Base-by-base conservation (phyloP, 192 early-diverging fungal species). In the Spinellus fusiger region DNA sequence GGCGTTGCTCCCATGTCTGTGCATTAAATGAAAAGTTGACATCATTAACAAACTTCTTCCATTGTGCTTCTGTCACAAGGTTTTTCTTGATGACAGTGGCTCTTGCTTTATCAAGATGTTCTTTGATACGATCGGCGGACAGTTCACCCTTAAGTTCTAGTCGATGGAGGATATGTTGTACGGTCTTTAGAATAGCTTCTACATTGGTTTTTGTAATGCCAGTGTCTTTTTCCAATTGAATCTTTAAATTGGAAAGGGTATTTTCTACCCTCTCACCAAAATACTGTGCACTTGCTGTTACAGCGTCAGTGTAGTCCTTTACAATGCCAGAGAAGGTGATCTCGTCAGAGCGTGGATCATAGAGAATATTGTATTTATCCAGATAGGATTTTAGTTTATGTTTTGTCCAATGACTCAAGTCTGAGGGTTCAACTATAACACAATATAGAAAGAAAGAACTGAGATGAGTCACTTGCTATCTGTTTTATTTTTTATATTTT, bases 11-110 rank as follows among this genome's bases (percentile, higher is more conserved):
- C 59, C 59, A 61, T 27, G 31, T 51, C 31, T 46, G 49, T 13
- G 26, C n/a, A 28, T 61, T 29, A 31, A 34, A 51, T 3, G 15
- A 12, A 10, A 22, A 33, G 7, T n/a, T 26, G 6, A 61, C 13
- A 33, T 27, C 25, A 26, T 5, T 16, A 22, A 27, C 29, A 16
- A 44, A 46, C 10, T 13, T 6, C 5, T 61, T 44, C 59, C 59
- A 61, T 50, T 61, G 29, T 3, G 20, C 12, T 35, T 61, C 59
- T 16, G 59, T 51, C n/a, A 61, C 25, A 13, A 61, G 49, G 13
- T 35, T 49, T 13, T 51, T 20, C 20, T 44, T 31, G 2, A 51
- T 26, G 7, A 49, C 33, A 1, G 49, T 23, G 16, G 25, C 16
- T 18, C 51, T 31, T 3, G 31, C 31, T 7, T 51, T 49, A 16